A percentile compares a stretch with the other conserved stretches of the same genome.
phyloP scores from a whole-genome alignment of 768 basidiomycete genomes.

The Harrya chromipes region DNA sequence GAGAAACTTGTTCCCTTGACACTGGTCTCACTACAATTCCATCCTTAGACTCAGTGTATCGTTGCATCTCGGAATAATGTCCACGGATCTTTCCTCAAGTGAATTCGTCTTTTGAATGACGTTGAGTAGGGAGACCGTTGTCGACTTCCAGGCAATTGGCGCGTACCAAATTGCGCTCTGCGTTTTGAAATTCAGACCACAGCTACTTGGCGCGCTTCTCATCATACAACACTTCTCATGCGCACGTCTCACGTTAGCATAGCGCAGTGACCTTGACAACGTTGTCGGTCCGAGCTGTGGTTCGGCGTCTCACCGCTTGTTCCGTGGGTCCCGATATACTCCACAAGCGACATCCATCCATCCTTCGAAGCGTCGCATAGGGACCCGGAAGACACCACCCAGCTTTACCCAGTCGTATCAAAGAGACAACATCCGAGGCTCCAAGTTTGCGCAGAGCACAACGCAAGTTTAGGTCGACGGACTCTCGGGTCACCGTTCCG shows the following conservation, averaged over 20 bases:
- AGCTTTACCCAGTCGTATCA: slow-evolving; percentile 39
- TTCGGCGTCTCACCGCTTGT: slow-evolving; percentile 61
- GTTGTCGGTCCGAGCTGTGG: slow-evolving; percentile 45
- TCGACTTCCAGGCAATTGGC: slow-evolving; percentile 68
- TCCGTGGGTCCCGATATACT: slow-evolving; percentile 57
- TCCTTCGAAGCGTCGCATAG: slow-evolving; percentile 38
- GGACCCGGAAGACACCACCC: slow-evolving; percentile 13
- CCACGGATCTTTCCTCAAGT: slow-evolving; percentile 51
- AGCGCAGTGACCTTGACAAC: slow-evolving; percentile 34
- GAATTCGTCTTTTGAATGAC: not conserved
- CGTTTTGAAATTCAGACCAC: not conserved
- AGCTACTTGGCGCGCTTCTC: slow-evolving; percentile 54
- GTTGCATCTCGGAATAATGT: not conserved
- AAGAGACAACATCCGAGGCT: slow-evolving; percentile 44
- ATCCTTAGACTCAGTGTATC: not conserved
- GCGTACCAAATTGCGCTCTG: slow-evolving; percentile 13
- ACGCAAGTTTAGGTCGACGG: slow-evolving; percentile 37
- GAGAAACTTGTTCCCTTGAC: not conserved
- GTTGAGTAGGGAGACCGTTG: slow-evolving; percentile 58
- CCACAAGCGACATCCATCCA: slow-evolving; percentile 54
- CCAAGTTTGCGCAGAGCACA: slow-evolving; percentile 33
- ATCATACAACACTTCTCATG: slow-evolving; percentile 24
- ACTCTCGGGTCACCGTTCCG: slow-evolving; percentile 49
- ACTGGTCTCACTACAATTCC: slow-evolving; percentile 1
- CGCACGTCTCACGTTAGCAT: slow-evolving; percentile 45